Conservation (phyloP, 2,329 filamentous ascomycete genomes). For the Phyllosticta citribraziliensis region DNA sequence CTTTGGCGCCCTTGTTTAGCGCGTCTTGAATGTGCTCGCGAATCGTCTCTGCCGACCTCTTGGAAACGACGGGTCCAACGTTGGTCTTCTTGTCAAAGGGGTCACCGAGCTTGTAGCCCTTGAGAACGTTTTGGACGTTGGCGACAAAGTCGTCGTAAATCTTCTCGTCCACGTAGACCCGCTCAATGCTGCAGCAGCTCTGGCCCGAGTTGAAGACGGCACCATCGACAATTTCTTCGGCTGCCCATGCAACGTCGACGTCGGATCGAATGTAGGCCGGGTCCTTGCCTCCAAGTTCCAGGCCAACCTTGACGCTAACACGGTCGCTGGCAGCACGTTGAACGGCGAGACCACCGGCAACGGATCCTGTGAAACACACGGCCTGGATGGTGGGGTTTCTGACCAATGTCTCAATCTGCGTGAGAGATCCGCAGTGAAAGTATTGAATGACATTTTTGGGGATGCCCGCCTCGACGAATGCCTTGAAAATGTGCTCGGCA, state of each 20-base stretch:
- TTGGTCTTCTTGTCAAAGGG: constrained; percentile 70
- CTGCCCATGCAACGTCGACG: constrained; percentile 82
- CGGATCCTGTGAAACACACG: constrained; percentile 90
- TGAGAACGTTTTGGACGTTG: constrained; percentile 68
- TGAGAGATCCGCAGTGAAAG: constrained; percentile 77
- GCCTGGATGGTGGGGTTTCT: constrained; percentile 66
- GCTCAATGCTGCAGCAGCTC: constrained; percentile 87
- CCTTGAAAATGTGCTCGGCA: constrained; percentile 68
- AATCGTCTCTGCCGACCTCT: constrained; percentile 65
- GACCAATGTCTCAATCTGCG: constrained; percentile 67
- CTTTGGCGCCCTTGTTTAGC: constrained; percentile 69
- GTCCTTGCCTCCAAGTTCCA: constrained; percentile 92
- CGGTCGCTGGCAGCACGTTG: constrained; percentile 48
- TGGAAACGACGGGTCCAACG: constrained; percentile 81
- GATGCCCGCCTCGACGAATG: constrained; percentile 72
- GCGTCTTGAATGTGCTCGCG: constrained; percentile 74
- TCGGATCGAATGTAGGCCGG: constrained; percentile 81
- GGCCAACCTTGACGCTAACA: constrained; percentile 66
- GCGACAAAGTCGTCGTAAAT: constrained; percentile 76
- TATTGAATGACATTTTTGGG: constrained; percentile 79
- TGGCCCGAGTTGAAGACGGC: constrained; percentile 98
- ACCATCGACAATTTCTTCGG: constrained; percentile 89
- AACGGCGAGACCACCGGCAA: constrained; percentile 39
- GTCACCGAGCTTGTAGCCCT: constrained; percentile 76
- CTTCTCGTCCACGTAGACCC: constrained; percentile 79